Base-by-base conservation (phyloP, 163 green algal species). In the Scenedesmus sp. region DNA sequence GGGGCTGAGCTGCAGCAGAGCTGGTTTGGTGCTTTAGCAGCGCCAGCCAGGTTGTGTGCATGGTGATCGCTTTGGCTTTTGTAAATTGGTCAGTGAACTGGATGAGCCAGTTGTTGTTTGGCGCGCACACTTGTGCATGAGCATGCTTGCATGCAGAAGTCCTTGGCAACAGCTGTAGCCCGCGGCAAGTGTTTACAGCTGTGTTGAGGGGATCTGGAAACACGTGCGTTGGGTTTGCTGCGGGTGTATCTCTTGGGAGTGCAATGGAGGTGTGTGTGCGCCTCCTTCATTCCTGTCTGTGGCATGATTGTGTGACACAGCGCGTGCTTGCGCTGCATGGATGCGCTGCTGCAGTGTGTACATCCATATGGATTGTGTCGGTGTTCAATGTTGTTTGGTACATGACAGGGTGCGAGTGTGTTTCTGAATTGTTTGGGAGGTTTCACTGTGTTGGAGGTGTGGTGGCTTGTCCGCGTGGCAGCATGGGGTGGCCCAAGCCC, bases 231-330 rank as follows among this genome's bases (percentile, higher is more conserved):
- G 65, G 65, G 65, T 76, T 40, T 76, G 65, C 2, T 56, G 7
- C 10, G 46, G 20, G 51, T 61, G n/a, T n/a, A n/a, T n/a, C n/a
- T 70, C 15, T n/a, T 70, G 1, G 1, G 65, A 76, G 65, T 76
- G 65, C 65, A 76, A 30, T 33, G 65, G 65, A 76, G 65, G 65
- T 76, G 65, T 76, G 30, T 76, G 65, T 76, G 65, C 65, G 65
- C 65, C 65, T 76, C 30, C 65, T 76, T 76, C 65, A 37, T 40
- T 37, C 65, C 40, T 40, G 65, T 26, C 65, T 76, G 15, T 68
- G 15, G 18, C 3, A 40, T 76, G 65, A 13, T 76, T 40, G 65
- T 76, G 65, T 40, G 65, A 18, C 18, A 40, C 65, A 40, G 65
- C 65, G 30, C 30, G 20, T 9, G 59, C 59, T 33, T 72, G 59